Evolutionary conservation across 352 stramenopile genomes (phyloP).

Genomic region (Phytophthora sansomeana): DNA sequence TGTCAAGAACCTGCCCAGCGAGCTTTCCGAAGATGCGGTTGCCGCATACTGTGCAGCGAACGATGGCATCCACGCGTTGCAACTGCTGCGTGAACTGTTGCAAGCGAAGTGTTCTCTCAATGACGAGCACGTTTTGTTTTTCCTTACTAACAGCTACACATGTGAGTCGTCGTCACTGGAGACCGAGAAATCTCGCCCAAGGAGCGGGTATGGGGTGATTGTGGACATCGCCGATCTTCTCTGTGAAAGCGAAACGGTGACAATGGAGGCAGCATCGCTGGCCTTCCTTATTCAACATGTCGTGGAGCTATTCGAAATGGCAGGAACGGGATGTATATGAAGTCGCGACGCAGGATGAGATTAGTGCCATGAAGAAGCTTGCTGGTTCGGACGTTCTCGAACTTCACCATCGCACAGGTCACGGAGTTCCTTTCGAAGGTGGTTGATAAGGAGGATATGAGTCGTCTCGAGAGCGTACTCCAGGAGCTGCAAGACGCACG

Average conservation of each 20-base stretch:
- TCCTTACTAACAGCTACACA: slow-evolving; percentile 60
- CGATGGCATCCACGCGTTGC: slow-evolving; percentile 36
- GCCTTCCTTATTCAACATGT: slow-evolving; percentile 62
- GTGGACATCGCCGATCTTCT: slow-evolving; percentile 41
- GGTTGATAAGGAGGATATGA: slow-evolving; percentile 43
- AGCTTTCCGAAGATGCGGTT: slow-evolving; percentile 54
- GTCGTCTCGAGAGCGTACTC: slow-evolving; percentile 47
- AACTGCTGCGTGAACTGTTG: slow-evolving; percentile 52
- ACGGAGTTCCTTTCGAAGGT: slow-evolving; percentile 60
- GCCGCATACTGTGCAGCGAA: slow-evolving; percentile 66
- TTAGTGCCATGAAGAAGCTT: slow-evolving; percentile 51
- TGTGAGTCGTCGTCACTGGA: slow-evolving; percentile 22
- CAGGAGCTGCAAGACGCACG: slow-evolving; percentile 34
- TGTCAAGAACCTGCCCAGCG: slow-evolving; percentile 44
- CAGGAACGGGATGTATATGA: slow-evolving; percentile 30
- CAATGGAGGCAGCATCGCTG: slow-evolving; percentile 47
- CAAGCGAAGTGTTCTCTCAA: slow-evolving; percentile 41
- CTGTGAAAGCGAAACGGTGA: slow-evolving; percentile 32
- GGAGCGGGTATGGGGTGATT: slow-evolving; percentile 34
- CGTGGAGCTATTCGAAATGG: slow-evolving; percentile 49
- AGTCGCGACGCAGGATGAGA: slow-evolving; percentile 37
- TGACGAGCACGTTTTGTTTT: slow-evolving; percentile 69
- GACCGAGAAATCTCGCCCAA: slow-evolving; percentile 31
- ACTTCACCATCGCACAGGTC: slow-evolving; percentile 51
- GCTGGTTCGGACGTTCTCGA: slow-evolving; percentile 45